Conservation (phyloP, 768 basidiomycete genomes). For the Psilocybe azurescens region DNA sequence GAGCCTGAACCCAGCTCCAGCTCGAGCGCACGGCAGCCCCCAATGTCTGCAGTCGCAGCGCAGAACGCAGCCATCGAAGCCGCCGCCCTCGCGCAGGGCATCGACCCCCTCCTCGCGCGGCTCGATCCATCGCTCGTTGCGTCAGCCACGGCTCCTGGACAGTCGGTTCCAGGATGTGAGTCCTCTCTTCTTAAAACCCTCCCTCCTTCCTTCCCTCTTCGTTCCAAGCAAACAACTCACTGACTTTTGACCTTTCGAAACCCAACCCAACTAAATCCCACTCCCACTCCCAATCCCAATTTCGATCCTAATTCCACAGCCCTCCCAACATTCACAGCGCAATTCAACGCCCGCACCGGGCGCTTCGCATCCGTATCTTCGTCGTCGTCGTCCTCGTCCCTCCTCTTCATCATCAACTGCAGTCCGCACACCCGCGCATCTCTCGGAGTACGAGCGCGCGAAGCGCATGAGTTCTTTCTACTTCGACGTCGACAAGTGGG, state of each 20-base stretch:
- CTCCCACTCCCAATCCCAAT: no score
- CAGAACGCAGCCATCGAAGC: slow-evolving; percentile 62
- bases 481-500: slow-evolving; percentile 85
- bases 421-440: slow-evolving; percentile 68
- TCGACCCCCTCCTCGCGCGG: slow-evolving; percentile 81
- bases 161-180: slow-evolving; percentile 32
- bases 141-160: slow-evolving; percentile 32
- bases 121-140: slow-evolving; percentile 76
- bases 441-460: slow-evolving; percentile 82
- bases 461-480: slow-evolving; percentile 89
- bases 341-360: slow-evolving; percentile 85
- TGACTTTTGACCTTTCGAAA: no score
- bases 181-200: neutral
- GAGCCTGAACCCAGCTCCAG: slow-evolving; percentile 15
- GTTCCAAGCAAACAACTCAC: no score
- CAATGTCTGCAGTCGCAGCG: slow-evolving; percentile 30
- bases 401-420: neutral
- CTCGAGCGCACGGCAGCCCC: slow-evolving; percentile 13
- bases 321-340: slow-evolving; percentile 61
- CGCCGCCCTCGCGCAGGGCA: slow-evolving; percentile 78
- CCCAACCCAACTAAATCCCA: neutral
- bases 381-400: neutral
- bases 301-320: slow-evolving; percentile 24
- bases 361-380: slow-evolving; percentile 69
- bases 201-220: no score